A percentile compares a stretch with the other conserved stretches of the same genome.
Evolutionary conservation across 2,329 filamentous ascomycete species (phyloP).

Genomic region (Colletotrichum sp.): DNA sequence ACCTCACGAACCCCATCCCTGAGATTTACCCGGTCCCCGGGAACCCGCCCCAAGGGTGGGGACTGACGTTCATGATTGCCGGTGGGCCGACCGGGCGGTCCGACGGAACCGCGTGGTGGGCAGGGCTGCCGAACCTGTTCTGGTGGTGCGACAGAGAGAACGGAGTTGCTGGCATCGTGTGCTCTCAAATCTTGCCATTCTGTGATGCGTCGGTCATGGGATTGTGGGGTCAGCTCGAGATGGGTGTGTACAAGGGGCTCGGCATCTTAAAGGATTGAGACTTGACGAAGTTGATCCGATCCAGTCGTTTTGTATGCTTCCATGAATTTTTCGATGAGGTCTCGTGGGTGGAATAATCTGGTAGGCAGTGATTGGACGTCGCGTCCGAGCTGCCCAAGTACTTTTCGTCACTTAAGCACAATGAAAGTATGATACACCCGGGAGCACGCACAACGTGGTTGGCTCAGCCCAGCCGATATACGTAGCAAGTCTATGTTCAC

Average conservation of each 20-base stretch:
- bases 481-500: background rate
- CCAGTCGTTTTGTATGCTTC: background rate
- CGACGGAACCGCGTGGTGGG: slow-evolving; percentile 58
- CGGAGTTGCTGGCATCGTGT: slow-evolving; percentile 59
- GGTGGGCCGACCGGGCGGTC: slow-evolving; percentile 58
- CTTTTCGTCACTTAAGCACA: background rate
- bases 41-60: slow-evolving; percentile 67
- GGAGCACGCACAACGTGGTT: background rate
- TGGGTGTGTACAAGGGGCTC: slow-evolving; percentile 37
- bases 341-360: background rate
- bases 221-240: slow-evolving; percentile 44
- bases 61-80: slow-evolving; percentile 60
- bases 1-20: slow-evolving; percentile 49
- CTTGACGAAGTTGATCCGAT: background rate
- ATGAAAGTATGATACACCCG: background rate
- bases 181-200: slow-evolving; percentile 57
- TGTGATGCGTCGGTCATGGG: slow-evolving; percentile 44
- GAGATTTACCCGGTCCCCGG: slow-evolving; percentile 54
- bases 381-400: background rate
- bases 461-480: background rate
- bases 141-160: slow-evolving; percentile 69
- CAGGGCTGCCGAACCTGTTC: slow-evolving; percentile 63
- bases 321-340: background rate
- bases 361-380: background rate
- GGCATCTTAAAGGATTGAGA: background rate